phyloP scores from a whole-genome alignment of 805 yeast genomes.

The Candida sonorensis region DNA sequence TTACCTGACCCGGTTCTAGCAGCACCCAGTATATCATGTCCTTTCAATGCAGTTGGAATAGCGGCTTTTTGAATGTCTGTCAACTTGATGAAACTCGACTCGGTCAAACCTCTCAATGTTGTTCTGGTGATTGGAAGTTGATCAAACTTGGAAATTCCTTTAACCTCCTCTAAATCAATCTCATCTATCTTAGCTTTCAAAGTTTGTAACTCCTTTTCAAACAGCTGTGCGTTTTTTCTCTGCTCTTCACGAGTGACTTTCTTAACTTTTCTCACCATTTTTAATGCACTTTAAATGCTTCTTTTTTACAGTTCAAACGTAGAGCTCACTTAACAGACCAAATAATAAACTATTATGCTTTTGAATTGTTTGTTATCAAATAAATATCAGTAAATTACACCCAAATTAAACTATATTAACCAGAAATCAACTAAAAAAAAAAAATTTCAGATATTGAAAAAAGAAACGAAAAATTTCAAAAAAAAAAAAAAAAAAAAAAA shows the following conservation, averaged over 20 bases:
- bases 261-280: conserved; percentile 24
- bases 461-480: too few species aligned
- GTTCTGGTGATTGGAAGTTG: conserved; percentile 70
- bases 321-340: too few species aligned
- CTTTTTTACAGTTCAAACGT: too few species aligned
- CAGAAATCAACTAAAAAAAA: too few species aligned
- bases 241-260: conserved; percentile 25
- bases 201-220: conserved; percentile 30
- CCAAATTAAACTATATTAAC: too few species aligned
- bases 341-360: too few species aligned
- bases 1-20: conserved; percentile 92
- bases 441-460: too few species aligned
- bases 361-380: too few species aligned
- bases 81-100: conserved; percentile 68
- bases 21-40: conserved; percentile 76
- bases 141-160: conserved; percentile 44
- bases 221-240: conserved; percentile 19
- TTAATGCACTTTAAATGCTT: neutral
- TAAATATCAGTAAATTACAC: too few species aligned
- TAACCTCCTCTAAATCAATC: conserved; percentile 37
- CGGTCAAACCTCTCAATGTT: conserved; percentile 67
- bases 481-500: too few species aligned
- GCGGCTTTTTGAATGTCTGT: conserved; percentile 84
- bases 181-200: conserved; percentile 48
- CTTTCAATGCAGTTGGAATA: conserved; percentile 69